A percentile compares a stretch with the other conserved stretches of the same genome.
Conservation (phyloP, 768 basidiomycete genomes). For the Xerocomus spinulosus region DNA sequence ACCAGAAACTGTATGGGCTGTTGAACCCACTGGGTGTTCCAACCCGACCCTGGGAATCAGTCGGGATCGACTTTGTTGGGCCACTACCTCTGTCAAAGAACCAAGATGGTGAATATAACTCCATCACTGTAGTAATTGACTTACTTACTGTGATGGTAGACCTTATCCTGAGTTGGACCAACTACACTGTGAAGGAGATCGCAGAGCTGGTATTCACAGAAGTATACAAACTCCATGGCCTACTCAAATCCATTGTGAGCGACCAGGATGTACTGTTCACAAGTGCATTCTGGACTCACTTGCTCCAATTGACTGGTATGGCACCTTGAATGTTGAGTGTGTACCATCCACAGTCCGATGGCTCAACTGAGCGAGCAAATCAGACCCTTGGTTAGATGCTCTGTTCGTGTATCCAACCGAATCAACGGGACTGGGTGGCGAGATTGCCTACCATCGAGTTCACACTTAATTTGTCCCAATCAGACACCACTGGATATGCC, state of each 20-base stretch:
- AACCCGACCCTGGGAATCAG: constrained; percentile 31
- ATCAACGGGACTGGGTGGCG: too few species aligned
- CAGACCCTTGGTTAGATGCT: too few species aligned
- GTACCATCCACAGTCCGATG: too few species aligned
- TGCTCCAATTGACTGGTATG: too few species aligned
- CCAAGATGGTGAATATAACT: constrained; percentile 18
- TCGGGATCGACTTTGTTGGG: constrained; percentile 40
- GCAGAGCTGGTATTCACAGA: constrained; percentile 34
- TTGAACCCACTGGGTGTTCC: constrained; percentile 27
- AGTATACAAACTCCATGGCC: constrained; percentile 30
- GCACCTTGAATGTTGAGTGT: too few species aligned
- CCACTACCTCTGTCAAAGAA: constrained; percentile 27
- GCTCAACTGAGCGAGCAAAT: too few species aligned
- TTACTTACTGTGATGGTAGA: constrained; percentile 21
- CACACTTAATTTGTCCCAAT: too few species aligned
- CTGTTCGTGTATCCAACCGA: too few species aligned
- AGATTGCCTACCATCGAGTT: too few species aligned
- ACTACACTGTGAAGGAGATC: constrained; percentile 31
- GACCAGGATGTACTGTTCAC: too few species aligned
- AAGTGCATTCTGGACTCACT: too few species aligned
- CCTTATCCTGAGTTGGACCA: constrained; percentile 16
- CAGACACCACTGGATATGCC: constrained; percentile 17
- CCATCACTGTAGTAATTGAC: constrained; percentile 23
- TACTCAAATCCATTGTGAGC: background rate
- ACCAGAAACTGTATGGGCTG: constrained; percentile 25